These are phyloP conservation scores for Talaromyces adpressus DNA, from an alignment of 495 filamentous ascomycete genomes.

Conservation along the genomic window DNA sequence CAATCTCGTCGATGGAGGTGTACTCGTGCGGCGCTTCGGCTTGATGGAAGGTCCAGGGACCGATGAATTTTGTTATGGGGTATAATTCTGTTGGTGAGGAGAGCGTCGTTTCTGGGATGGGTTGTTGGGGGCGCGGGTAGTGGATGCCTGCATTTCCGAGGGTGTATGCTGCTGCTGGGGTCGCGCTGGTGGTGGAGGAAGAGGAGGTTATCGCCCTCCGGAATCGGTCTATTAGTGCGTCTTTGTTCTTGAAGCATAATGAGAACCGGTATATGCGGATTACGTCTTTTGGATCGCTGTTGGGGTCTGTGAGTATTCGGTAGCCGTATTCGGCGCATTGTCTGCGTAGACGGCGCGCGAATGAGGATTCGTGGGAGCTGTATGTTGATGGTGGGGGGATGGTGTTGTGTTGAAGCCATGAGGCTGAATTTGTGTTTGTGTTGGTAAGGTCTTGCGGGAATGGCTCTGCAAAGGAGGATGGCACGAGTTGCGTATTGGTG, in stretches of 20 bases:
- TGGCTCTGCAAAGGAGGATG: not conserved
- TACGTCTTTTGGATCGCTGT: slow-evolving; percentile 40
- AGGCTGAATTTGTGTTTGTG: not conserved
- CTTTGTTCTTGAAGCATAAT: slow-evolving; percentile 43
- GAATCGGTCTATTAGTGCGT: slow-evolving; percentile 34
- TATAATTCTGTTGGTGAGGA: slow-evolving; percentile 12
- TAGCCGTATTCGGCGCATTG: slow-evolving; percentile 54
- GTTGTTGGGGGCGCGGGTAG: slow-evolving; percentile 28
- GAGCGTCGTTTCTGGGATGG: not conserved
- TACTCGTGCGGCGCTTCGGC: not conserved
- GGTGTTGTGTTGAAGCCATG: not conserved
- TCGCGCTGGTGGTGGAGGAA: not conserved
- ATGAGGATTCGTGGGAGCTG: slow-evolving; percentile 50
- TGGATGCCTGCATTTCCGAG: slow-evolving; percentile 63
- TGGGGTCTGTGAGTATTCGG: slow-evolving; percentile 46
- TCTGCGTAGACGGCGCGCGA: slow-evolving; percentile 63
- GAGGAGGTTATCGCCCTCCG: slow-evolving; percentile 23
- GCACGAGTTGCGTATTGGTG: not conserved
- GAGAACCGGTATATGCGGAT: slow-evolving; percentile 60
- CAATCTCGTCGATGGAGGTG: not conserved
- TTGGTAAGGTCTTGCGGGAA: not conserved
- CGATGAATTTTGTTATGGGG: slow-evolving; percentile 17
- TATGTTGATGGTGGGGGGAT: slow-evolving; percentile 11
- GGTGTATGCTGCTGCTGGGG: slow-evolving; percentile 36
- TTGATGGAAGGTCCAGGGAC: slow-evolving; percentile 8